Evolutionary conservation across 2,329 filamentous ascomycete species (phyloP).

Genomic region (Juglanconis sp.): DNA sequence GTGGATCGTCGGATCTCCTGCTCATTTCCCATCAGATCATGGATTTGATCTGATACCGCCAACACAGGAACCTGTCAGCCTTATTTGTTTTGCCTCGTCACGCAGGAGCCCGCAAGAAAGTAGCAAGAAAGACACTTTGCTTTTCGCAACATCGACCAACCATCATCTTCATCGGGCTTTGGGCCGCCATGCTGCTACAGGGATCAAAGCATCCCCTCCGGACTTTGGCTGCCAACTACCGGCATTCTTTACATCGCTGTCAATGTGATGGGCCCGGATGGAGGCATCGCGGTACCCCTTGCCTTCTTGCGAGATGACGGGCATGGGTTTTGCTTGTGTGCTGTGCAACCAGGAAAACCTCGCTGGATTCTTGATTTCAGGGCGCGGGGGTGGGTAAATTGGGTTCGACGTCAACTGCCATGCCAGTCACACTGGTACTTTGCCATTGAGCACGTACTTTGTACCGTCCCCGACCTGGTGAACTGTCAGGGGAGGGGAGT

Average conservation of each 20-base stretch:
- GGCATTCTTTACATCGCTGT: neutral
- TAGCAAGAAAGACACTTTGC: neutral
- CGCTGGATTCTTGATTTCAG: neutral
- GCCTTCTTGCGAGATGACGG: neutral
- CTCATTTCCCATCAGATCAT: conserved; percentile 11
- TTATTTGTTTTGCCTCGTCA: neutral
- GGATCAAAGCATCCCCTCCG: neutral
- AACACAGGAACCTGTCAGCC: neutral
- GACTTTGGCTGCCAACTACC: conserved; percentile 1
- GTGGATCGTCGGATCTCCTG: conserved; percentile 8
- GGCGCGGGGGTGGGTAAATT: neutral
- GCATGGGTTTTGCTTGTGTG: conserved; percentile 1
- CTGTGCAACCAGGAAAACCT: conserved; percentile 2
- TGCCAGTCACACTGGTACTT: neutral
- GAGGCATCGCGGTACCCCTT: conserved; percentile 3
- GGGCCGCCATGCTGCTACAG: neutral
- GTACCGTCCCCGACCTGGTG: neutral
- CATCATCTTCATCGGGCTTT: neutral
- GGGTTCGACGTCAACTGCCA: neutral
- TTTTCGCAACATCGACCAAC: neutral
- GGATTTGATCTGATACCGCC: neutral
- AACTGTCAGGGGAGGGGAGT: neutral
- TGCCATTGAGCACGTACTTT: neutral
- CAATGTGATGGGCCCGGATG: conserved; percentile 1
- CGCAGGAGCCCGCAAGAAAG: neutral